Base-by-base conservation (phyloP, 2,329 filamentous ascomycete species). In the Paecilomyces niveus region DNA sequence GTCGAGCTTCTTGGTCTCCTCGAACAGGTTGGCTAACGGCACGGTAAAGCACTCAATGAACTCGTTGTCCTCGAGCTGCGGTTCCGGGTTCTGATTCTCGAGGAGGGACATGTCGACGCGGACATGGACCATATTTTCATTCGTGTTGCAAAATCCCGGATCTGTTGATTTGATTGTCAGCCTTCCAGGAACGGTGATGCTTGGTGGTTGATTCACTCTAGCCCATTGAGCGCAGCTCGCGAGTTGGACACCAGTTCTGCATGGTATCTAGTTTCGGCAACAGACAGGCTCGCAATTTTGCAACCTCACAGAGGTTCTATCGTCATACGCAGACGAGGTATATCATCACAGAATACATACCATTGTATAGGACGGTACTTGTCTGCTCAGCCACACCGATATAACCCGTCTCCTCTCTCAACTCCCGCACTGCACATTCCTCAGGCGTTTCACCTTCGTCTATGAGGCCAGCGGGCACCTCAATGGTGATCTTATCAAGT, bases 41-140 rank as follows among this genome's bases (percentile, higher is more conserved):
- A 90, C 80, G 8, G 83, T 84, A 67, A 93, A 92, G 33, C 87
- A 86, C 70, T 92, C 89, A 67, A 93, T 92, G 69, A 92, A 92
- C 74, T 93, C 89, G 62, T 85, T 87, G 26, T 92, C 89, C 69
- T 93, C 89, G 6, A 92, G 79, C 68, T 88, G 77, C 0, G 89
- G 86, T 70, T 85, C 80, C 1, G 84, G 85, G 56, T 89, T 79
- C 69, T 87, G 82, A 69, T 93, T 93, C 65, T 85, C 85, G 0
- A 87, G 82, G 1, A 85, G 76, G 3, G 76, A 80, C 80, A 89
- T 84, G 71, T 93, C 88, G 62, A 93, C 83, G 1, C 79, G 82
- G 50, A 92, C 84, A 68, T 92, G 89, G 13, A 92, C 85, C 74
- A 80, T 78, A 56, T 79, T 78, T 26, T 79, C 69, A 60, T 80